A percentile compares a stretch with the other conserved stretches of the same genome.
Conservation (phyloP, 306 rosid genomes). For the Gastrolobium bilobum region DNA sequence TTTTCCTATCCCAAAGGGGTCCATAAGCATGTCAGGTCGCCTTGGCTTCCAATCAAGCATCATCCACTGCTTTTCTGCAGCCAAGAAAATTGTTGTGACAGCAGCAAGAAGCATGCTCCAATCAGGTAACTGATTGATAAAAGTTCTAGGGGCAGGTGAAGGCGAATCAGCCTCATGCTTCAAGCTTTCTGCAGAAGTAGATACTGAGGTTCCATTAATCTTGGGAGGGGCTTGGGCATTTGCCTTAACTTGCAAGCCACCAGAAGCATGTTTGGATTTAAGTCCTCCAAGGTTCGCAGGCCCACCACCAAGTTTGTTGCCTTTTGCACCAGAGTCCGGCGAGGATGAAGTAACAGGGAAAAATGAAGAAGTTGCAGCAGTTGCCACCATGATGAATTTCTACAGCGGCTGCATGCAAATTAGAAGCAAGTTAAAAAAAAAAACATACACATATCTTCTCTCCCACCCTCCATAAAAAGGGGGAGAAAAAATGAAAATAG, state of each 20-base stretch:
- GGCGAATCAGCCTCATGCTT: constrained; percentile 68
- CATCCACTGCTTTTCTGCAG: constrained; percentile 99
- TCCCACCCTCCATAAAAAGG: constrained; percentile 23
- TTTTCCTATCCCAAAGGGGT: constrained; percentile 91
- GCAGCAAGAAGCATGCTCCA: constrained; percentile 99
- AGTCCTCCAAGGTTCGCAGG: constrained; percentile 61
- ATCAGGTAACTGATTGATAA: constrained; percentile 95
- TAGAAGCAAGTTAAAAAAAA: constrained; percentile 42
- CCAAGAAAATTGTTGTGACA: constrained; percentile 96
- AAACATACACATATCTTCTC: constrained; percentile 3
- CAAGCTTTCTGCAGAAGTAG: constrained; percentile 65
- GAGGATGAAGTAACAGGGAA: constrained; percentile 74
- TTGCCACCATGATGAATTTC: constrained; percentile 84
- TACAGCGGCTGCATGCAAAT: constrained; percentile 37
- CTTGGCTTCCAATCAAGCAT: constrained; percentile 99
- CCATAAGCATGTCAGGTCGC: constrained; percentile 90
- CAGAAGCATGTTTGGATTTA: constrained; percentile 65
- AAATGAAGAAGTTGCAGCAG: constrained; percentile 81
- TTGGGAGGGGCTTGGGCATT: constrained; percentile 94
- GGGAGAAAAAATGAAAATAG: neutral
- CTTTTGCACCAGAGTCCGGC: constrained; percentile 61
- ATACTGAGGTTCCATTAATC: constrained; percentile 78
- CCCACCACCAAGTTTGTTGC: constrained; percentile 62
- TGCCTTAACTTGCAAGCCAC: constrained; percentile 84
- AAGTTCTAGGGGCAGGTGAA: constrained; percentile 84